A percentile compares a stretch with the other conserved stretches of the same genome.
These are phyloP conservation scores for Thielaviopsis punctulata DNA, from an alignment of 2,329 filamentous ascomycete species.

Conservation along the genomic window DNA sequence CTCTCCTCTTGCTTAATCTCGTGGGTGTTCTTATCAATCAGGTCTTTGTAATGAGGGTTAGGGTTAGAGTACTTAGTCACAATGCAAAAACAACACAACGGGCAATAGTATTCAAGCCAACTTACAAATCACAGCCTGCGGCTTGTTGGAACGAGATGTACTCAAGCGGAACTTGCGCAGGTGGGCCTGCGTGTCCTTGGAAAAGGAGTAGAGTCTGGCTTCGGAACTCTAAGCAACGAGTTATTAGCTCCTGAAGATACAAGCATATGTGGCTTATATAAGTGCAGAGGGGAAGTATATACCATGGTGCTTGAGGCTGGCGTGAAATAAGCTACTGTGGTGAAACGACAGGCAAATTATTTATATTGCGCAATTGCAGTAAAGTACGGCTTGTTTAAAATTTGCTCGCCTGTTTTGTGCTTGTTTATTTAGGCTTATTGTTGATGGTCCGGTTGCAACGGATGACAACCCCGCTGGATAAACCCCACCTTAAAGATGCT, in stretches of 20 bases:
- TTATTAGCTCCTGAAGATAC: neutral
- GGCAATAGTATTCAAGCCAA: constrained; percentile 21
- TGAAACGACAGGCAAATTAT: too few species aligned
- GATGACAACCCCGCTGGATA: neutral
- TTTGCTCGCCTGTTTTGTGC: too few species aligned
- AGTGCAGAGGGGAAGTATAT: neutral
- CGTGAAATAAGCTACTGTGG: too few species aligned
- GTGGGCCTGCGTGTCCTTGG: constrained; percentile 71
- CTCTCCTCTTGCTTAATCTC: constrained; percentile 77
- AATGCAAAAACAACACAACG: neutral
- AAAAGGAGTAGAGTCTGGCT: constrained; percentile 82
- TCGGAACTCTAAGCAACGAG: constrained; percentile 44
- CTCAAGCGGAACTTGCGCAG: constrained; percentile 87
- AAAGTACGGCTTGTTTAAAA: too few species aligned
- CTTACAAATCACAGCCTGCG: constrained; percentile 91
- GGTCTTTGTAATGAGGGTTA: constrained; percentile 27
- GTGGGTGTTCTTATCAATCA: constrained; percentile 78
- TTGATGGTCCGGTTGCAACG: too few species aligned
- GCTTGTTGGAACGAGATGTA: constrained; percentile 70
- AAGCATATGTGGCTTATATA: neutral
- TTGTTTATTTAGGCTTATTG: too few species aligned
- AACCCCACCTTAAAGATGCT: neutral
- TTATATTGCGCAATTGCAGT: too few species aligned
- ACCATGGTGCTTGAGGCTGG: neutral
- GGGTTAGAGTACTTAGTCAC: neutral